phyloP scores from a whole-genome alignment of 2,329 filamentous ascomycete genomes.

The Paecilomyces formosus region DNA sequence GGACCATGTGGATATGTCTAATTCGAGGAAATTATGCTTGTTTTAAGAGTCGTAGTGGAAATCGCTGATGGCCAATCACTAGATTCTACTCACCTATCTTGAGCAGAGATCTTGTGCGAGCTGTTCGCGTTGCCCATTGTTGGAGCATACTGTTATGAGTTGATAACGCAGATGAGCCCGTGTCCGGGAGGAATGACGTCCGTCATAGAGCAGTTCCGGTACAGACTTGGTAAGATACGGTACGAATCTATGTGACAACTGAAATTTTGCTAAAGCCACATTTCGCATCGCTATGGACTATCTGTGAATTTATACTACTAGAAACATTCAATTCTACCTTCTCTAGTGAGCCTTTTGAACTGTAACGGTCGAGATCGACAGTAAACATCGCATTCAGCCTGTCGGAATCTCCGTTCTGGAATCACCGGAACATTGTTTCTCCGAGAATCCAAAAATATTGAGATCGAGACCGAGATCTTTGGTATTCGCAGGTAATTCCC shows the following conservation, averaged over 20 bases:
- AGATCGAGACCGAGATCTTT: background rate
- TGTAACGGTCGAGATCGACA: background rate
- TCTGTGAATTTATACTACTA: background rate
- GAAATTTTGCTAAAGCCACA: background rate
- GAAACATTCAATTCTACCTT: background rate
- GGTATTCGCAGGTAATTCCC: background rate
- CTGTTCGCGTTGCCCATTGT: conserved; percentile 60
- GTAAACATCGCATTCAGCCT: background rate
- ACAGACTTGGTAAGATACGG: background rate
- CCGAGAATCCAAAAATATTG: background rate
- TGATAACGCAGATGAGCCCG: background rate
- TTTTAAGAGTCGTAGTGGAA: background rate
- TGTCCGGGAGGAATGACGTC: conserved; percentile 11
- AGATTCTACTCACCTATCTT: conserved; percentile 66
- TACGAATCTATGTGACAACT: background rate
- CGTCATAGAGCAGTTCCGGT: background rate
- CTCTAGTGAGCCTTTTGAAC: background rate
- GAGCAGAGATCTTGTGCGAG: conserved; percentile 61
- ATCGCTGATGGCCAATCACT: background rate
- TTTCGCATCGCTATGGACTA: background rate
- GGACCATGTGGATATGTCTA: background rate
- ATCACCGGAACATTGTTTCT: background rate
- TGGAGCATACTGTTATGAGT: conserved; percentile 20
- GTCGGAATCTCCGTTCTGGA: background rate
- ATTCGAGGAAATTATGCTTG: background rate